phyloP scores from a whole-genome alignment of 1,284 basidiomycete genomes.

The Apiotrichum veenhuisii region DNA sequence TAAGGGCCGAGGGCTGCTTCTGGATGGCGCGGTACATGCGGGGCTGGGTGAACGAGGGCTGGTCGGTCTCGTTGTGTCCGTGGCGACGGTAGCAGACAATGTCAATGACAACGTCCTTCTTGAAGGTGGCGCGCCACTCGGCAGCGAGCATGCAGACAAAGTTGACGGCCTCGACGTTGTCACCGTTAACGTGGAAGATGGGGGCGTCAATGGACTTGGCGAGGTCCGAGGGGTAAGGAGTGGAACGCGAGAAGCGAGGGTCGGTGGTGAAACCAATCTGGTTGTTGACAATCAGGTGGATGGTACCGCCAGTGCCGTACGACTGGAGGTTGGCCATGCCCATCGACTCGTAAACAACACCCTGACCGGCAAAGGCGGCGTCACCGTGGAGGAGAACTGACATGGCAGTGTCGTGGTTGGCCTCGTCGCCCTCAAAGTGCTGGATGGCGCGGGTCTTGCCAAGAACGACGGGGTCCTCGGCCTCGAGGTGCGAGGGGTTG shows the following conservation, averaged over 20 bases:
- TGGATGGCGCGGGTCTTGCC: constrained; percentile 97
- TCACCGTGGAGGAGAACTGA: constrained; percentile 95
- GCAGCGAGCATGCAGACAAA: constrained; percentile 97
- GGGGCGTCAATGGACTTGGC: constrained; percentile 98
- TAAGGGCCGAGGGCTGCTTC: constrained; percentile 87
- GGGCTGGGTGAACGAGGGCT: constrained; percentile 98
- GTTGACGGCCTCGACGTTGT: constrained; percentile 96
- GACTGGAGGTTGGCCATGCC: constrained; percentile 92
- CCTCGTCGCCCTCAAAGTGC: constrained; percentile 86
- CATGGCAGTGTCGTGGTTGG: constrained; percentile 76
- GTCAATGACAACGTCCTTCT: constrained; percentile 98
- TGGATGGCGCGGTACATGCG: constrained; percentile 98
- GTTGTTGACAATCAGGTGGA: constrained; percentile 99
- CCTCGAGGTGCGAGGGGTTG: constrained; percentile 85
- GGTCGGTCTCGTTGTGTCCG: constrained; percentile 99
- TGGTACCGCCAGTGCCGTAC: constrained; percentile 96
- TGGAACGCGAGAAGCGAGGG: constrained; percentile 94
- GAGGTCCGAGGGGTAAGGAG: constrained; percentile 98
- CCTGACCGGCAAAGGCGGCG: constrained; percentile 97
- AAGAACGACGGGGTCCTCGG: constrained; percentile 94
- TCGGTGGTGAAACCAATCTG: constrained; percentile 99
- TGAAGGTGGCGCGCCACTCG: constrained; percentile 96
- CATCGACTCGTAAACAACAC: constrained; percentile 99
- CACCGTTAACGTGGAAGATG: constrained; percentile 99
- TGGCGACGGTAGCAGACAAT: constrained; percentile 98